Evolutionary conservation across 2,329 filamentous ascomycete species (phyloP).

Genomic region (Monilinia fructigena): DNA sequence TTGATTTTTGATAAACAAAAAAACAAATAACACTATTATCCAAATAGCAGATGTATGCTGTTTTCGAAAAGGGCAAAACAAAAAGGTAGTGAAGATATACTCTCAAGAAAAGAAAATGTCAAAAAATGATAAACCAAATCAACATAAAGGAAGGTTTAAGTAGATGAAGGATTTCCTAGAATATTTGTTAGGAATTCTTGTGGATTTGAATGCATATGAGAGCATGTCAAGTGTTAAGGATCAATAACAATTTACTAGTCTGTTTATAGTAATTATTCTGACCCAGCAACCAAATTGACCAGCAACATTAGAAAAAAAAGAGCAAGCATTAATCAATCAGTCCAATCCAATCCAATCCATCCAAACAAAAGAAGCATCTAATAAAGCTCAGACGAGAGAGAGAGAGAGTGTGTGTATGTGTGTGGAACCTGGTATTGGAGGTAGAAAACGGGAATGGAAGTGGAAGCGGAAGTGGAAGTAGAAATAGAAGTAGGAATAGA

Average conservation of each 20-base stretch:
- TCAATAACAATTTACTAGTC: slow-evolving; percentile 23
- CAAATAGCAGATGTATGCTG: not conserved
- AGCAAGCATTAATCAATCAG: not conserved
- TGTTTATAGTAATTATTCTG: slow-evolving; percentile 22
- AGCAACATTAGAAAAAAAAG: slow-evolving; percentile 3
- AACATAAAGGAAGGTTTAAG: not conserved
- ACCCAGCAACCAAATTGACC: slow-evolving; percentile 20
- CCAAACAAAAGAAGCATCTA: too few relatives aligned
- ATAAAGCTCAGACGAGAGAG: too few relatives aligned
- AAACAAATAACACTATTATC: not conserved
- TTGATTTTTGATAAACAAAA: not conserved
- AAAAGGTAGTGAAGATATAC: not conserved
- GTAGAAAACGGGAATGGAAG: too few relatives aligned
- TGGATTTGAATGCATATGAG: slow-evolving; percentile 19
- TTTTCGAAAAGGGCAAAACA: not conserved
- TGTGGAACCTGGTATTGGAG: too few relatives aligned
- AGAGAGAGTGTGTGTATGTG: too few relatives aligned
- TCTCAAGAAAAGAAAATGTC: slow-evolving; percentile 5
- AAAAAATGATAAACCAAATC: not conserved
- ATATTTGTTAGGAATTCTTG: slow-evolving; percentile 5
- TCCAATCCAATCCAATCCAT: not conserved
- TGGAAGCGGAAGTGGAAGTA: too few relatives aligned
- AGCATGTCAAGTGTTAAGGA: not conserved
- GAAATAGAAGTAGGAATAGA: too few relatives aligned
- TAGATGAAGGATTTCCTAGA: slow-evolving; percentile 7